These are phyloP conservation scores for Posidonia australis DNA, from an alignment of 106 monocot species.

Conservation along the genomic window DNA sequence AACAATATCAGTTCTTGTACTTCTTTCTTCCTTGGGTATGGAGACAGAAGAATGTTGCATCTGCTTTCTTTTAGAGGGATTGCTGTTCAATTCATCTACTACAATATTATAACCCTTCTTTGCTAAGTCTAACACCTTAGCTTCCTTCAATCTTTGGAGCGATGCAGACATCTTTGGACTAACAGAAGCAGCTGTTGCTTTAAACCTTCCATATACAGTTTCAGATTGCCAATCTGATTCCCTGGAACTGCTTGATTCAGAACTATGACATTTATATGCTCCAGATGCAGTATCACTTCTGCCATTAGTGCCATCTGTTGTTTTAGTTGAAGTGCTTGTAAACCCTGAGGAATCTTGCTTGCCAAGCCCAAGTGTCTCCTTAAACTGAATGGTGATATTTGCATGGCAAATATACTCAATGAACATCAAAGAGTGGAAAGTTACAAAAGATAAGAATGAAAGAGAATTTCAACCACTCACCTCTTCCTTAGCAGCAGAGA, in stretches of 20 bases:
- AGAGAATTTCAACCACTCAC: constrained; percentile 5
- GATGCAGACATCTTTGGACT: constrained; percentile 54
- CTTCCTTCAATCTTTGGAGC: constrained; percentile 52
- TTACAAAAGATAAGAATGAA: neutral
- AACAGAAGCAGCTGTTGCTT: constrained; percentile 40
- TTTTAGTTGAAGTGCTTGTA: constrained; percentile 15
- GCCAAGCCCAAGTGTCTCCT: constrained; percentile 59
- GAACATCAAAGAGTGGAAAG: neutral
- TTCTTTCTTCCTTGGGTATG: constrained; percentile 40
- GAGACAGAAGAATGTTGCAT: constrained; percentile 32
- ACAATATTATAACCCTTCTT: constrained; percentile 70
- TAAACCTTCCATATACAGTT: constrained; percentile 48
- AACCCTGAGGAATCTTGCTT: constrained; percentile 35
- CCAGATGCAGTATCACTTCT: constrained; percentile 14
- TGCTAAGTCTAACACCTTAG: constrained; percentile 53
- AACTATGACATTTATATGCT: constrained; percentile 19
- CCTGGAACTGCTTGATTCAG: constrained; percentile 15
- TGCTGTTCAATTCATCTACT: constrained; percentile 69
- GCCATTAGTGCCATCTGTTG: constrained; percentile 9
- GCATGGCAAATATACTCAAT: neutral
- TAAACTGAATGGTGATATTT: constrained; percentile 35
- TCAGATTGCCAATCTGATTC: constrained; percentile 34
- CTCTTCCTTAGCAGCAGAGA: constrained; percentile 31
- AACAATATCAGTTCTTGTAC: constrained; percentile 76
- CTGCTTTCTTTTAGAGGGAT: constrained; percentile 30